Evolutionary conservation across 257 asterid species (phyloP).

Genomic region (Solanum chiquidenum): DNA sequence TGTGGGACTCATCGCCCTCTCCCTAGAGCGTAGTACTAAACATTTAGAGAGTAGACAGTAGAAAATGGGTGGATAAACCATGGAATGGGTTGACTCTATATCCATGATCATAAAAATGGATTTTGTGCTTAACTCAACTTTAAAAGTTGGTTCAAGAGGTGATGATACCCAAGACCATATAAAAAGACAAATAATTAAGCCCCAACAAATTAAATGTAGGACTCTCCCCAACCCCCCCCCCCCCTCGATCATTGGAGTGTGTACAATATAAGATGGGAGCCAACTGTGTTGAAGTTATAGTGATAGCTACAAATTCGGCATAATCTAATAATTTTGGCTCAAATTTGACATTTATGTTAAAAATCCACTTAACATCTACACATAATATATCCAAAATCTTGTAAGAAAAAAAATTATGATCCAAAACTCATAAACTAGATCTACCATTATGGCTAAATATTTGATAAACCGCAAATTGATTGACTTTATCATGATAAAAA

Average conservation of each 20-base stretch:
- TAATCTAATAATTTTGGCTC: background rate
- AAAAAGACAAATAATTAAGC: background rate
- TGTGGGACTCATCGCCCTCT: background rate
- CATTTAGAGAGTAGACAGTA: background rate
- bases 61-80: background rate
- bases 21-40: background rate
- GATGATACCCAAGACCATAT: background rate
- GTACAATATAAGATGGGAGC: background rate
- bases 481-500: background rate
- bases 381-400: background rate
- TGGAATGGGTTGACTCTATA: background rate
- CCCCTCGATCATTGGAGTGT: background rate
- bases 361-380: background rate
- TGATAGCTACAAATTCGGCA: background rate
- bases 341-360: background rate
- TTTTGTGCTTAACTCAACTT: background rate
- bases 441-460: background rate
- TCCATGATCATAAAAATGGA: background rate
- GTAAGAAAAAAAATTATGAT: background rate
- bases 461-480: background rate
- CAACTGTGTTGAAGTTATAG: background rate
- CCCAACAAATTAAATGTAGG: background rate
- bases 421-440: background rate
- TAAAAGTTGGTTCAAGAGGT: background rate
- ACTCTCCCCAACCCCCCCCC: too few species aligned